phyloP scores from a whole-genome alignment of 73 alveolate genomes.

The Paramecium sexaurelia region DNA sequence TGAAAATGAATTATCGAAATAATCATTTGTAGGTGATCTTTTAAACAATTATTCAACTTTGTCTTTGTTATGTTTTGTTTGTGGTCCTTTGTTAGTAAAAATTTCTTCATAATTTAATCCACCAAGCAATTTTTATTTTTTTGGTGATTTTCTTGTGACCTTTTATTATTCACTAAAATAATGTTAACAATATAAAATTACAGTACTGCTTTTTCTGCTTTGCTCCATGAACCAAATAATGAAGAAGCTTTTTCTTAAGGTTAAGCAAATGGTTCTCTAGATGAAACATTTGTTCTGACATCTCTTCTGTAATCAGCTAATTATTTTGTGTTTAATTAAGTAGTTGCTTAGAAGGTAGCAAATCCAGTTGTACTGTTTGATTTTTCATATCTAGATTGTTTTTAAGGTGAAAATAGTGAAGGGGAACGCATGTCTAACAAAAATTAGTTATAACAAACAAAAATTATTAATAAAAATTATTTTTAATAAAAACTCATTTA shows the following conservation, averaged over 20 bases:
- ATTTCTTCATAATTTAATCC: slow-evolving; percentile 47
- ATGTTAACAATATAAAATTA: neutral
- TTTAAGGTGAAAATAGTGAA: slow-evolving; percentile 6
- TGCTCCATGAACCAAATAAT: slow-evolving; percentile 17
- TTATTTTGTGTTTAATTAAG: neutral
- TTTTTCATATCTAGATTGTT: slow-evolving; percentile 22
- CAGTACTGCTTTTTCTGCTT: neutral
- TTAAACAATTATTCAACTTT: slow-evolving; percentile 1
- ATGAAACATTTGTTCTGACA: slow-evolving; percentile 2
- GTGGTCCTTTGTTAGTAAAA: neutral
- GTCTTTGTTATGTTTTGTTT: neutral
- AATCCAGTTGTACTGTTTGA: neutral
- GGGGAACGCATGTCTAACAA: slow-evolving; percentile 14
- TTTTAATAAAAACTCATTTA: neutral
- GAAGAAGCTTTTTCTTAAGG: neutral
- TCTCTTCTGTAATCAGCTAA: slow-evolving; percentile 36
- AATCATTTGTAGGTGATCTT: neutral
- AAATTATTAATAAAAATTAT: slow-evolving; percentile 16
- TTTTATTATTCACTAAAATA: neutral
- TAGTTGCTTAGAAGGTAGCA: slow-evolving; percentile 12
- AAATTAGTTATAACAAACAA: neutral
- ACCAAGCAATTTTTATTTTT: slow-evolving; percentile 2
- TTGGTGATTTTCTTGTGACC: neutral
- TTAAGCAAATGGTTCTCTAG: slow-evolving; percentile 20
- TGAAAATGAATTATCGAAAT: neutral